Evolutionary conservation across 2,329 filamentous ascomycete species (phyloP), one percentile per base, ranked within the genome.

Genomic region (Trichocomaceae sp.): DNA sequence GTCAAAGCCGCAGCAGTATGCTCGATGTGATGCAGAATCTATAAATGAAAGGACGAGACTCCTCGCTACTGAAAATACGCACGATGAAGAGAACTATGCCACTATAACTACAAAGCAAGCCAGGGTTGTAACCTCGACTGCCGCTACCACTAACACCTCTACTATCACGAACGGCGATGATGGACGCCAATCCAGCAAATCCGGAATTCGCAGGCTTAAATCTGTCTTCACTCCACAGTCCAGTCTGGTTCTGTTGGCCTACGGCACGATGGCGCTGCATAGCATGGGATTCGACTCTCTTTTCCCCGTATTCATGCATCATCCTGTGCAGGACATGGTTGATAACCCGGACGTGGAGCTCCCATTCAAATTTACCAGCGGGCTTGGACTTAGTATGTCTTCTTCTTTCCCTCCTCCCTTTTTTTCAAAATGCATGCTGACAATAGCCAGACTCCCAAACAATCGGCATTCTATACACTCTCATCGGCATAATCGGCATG

Each of bases 271-370:
- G 17, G 87, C 90, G 0, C 79, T 95, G 48, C 90, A 96, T 70
- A 85, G 83, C 0, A 83, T 95, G 39, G 85, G 89, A 0, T 96
- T 85, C 66, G 92, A 97, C 70, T 90, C 95, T 66, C 78, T 92
- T 2, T 81, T 97, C 1, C 88, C 90, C 2, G 89, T 96, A 0
- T 95, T 95, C 69, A 80, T 96, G 64, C 88, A 95, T 71, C 86
- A 89, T 60, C 86, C 87, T 0, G 71, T 71, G 1, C 77, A 84
- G 62, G 66, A 77, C 4, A 70, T 76, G 4, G 71, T 80, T 33
- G 71, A 80, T 47, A 79, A 82, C 55, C 81, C 83, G 0, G 73
- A 79, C 0, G 75, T 83, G 10, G 73, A 77, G 1, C 78, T 89
- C 0, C 91, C 91, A 0, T 85, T 96, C 64, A 86, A 88, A 64